Evolutionary conservation across 768 basidiomycete species (phyloP), one percentile per base, ranked within the genome.

Genomic region (Podaxis rugospora): DNA sequence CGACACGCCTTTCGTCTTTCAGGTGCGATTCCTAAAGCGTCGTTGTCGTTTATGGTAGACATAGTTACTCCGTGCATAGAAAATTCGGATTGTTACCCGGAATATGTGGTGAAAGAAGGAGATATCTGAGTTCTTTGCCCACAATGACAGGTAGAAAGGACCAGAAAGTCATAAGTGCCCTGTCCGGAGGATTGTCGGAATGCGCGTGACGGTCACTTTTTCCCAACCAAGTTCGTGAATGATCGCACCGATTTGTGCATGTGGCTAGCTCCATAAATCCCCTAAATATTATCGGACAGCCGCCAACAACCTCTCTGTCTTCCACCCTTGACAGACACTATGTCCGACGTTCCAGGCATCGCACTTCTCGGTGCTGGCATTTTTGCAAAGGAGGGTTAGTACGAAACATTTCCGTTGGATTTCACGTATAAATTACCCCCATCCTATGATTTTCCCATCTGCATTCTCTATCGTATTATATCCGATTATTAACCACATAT

Each of bases 331-430:
- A 25, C 40, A 47, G 58, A 62, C 64, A 64, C 56, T 61, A 83
- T 82, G 80, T 72, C 80, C 42, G 70, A 66, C 52, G 62, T 72
- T 61, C 63, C 75, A 56, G 86, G 87, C 28, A 74, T 90, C 59
- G 93, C 92, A 25, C 83, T 95, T 66, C 83, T 94, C 49, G 92
- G 92, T 62, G 85, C 89, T 52, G 92, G 93, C 21, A 80, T 93
- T 60, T 92, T 92, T 65, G 88, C 87, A 56, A 86, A 78, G 66
- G 84, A 88, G 78, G 89, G 89, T 88, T 66, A 51, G 82, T 76
- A 23, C 42, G 55, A 21, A 21, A 21, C 47, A 13, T 21, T 13
- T 21, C 10, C 21, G 11, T 5, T 27, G 4, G 36, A 42, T 36
- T 40, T 55, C 54, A 4, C 14, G 27, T 16, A 5, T 39, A 28